Percentiles rank a stretch among this genome's conserved stretches.
phyloP scores from a whole-genome alignment of 768 basidiomycete genomes.

The Chalciporus sphaerocephalus region DNA sequence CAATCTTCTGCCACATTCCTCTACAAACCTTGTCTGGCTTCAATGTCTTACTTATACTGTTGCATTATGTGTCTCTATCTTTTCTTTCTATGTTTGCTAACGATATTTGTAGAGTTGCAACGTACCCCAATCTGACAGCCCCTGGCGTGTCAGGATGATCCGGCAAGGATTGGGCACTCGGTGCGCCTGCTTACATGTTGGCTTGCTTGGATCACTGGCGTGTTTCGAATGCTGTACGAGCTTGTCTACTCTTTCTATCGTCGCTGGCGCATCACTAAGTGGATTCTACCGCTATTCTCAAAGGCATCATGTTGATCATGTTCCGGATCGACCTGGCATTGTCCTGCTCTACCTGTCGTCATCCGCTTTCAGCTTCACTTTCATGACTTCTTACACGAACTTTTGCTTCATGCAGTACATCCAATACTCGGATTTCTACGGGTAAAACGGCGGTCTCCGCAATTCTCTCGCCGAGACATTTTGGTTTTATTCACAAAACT shows the following conservation, averaged over 20 bases:
- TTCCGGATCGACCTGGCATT: constrained; percentile 78
- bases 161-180: constrained; percentile 77
- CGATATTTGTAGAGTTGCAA: too few relatives aligned
- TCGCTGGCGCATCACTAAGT: constrained; percentile 75
- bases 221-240: constrained; percentile 77
- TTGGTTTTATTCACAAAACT: constrained; percentile 80
- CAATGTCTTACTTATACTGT: constrained; percentile 76
- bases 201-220: constrained; percentile 65
- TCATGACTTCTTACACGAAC: constrained; percentile 74
- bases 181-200: constrained; percentile 84
- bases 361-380: constrained; percentile 68
- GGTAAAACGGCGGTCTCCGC: constrained; percentile 44
- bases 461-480: constrained; percentile 78
- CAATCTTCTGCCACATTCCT: constrained; percentile 67
- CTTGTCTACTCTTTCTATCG: constrained; percentile 69
- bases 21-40: constrained; percentile 86
- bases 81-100: too few relatives aligned
- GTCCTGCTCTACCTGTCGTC: constrained; percentile 81
- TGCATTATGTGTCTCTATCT: too few relatives aligned
- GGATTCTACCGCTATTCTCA: too few relatives aligned
- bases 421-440: constrained; percentile 63
- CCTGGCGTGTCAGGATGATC: constrained; percentile 68
- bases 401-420: constrained; percentile 84
- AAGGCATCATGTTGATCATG: too few relatives aligned
- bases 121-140: constrained; percentile 65